These are phyloP conservation scores for Boletales sp. DNA, from an alignment of 768 basidiomycete species.

Conservation along the genomic window DNA sequence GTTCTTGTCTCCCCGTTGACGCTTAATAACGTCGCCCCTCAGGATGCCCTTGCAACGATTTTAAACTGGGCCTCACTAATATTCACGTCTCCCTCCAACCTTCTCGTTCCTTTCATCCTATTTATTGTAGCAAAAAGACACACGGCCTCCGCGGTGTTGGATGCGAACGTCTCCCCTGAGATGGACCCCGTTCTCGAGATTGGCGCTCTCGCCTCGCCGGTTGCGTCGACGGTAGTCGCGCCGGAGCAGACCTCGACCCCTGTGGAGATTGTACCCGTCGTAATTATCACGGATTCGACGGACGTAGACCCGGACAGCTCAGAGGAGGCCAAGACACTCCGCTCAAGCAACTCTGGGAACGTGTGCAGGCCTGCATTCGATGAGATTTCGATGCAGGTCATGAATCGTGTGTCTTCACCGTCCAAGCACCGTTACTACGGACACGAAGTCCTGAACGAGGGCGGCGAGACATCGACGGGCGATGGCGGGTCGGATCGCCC, in stretches of 20 bases:
- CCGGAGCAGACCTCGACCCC: not conserved
- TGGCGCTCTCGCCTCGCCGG: not conserved
- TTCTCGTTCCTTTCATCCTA: slow-evolving; percentile 20
- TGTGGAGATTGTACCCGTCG: slow-evolving; percentile 13
- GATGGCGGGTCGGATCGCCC: not conserved
- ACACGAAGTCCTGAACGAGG: slow-evolving; percentile 1
- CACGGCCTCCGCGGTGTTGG: slow-evolving; percentile 18
- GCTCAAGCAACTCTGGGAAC: slow-evolving; percentile 4
- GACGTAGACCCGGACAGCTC: not conserved
- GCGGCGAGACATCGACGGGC: not conserved
- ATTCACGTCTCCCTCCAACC: slow-evolving; percentile 21
- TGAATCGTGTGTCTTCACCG: slow-evolving; percentile 16
- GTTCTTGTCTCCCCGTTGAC: not conserved
- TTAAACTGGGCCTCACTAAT: slow-evolving; percentile 25
- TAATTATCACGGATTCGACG: slow-evolving; percentile 16
- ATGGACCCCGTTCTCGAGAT: not conserved
- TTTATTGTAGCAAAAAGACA: slow-evolving; percentile 19
- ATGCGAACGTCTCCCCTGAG: slow-evolving; percentile 7
- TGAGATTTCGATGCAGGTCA: slow-evolving; percentile 12
- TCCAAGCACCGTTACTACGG: slow-evolving; percentile 21
- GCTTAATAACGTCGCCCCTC: not conserved
- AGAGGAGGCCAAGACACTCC: slow-evolving; percentile 4
- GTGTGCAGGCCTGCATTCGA: not conserved
- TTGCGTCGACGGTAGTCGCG: not conserved
- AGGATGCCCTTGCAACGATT: slow-evolving; percentile 16